Evolutionary conservation across 768 basidiomycete species (phyloP).

Genomic region (Russula sp.): DNA sequence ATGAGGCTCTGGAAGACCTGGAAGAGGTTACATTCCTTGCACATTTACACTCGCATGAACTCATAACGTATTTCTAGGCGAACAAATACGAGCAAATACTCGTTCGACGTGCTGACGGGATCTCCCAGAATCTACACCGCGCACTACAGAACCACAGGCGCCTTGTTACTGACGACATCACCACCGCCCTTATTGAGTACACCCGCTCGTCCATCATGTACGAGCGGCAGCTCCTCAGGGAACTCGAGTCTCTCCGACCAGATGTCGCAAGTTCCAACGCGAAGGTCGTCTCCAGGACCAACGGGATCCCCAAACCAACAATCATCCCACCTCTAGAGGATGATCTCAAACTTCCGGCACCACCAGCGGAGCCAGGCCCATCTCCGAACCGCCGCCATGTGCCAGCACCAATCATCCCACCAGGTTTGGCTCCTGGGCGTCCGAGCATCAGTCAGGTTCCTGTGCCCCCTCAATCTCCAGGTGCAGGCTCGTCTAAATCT

Average conservation of each 20-base stretch:
- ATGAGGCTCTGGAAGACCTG: conserved; percentile 87
- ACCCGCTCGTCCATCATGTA: conserved; percentile 89
- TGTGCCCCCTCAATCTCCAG: conserved; percentile 43
- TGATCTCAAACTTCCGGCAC: conserved; percentile 35
- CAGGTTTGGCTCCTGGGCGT: conserved; percentile 15
- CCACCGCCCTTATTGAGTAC: conserved; percentile 86
- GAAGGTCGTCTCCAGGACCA: conserved; percentile 44
- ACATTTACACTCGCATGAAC: conserved; percentile 7
- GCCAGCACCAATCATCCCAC: conserved; percentile 20
- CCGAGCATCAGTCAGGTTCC: conserved; percentile 29
- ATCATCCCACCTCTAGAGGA: conserved; percentile 63
- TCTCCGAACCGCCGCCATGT: conserved; percentile 24
- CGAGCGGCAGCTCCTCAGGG: conserved; percentile 81
- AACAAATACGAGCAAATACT: conserved; percentile 84
- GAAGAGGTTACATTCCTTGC: conserved; percentile 60
- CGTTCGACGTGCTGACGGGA: conserved; percentile 81
- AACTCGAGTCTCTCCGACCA: conserved; percentile 75
- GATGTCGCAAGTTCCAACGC: conserved; percentile 69
- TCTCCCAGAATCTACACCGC: conserved; percentile 88
- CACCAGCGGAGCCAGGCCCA: conserved; percentile 24
- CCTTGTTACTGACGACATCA: conserved; percentile 87
- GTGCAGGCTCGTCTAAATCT: conserved; percentile 47
- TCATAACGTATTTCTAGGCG: conserved; percentile 48
- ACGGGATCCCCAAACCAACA: conserved; percentile 54
- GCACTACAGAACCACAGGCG: conserved; percentile 81